phyloP scores from a whole-genome alignment of 345 rosid species.

The Cardamine resedifolia region DNA sequence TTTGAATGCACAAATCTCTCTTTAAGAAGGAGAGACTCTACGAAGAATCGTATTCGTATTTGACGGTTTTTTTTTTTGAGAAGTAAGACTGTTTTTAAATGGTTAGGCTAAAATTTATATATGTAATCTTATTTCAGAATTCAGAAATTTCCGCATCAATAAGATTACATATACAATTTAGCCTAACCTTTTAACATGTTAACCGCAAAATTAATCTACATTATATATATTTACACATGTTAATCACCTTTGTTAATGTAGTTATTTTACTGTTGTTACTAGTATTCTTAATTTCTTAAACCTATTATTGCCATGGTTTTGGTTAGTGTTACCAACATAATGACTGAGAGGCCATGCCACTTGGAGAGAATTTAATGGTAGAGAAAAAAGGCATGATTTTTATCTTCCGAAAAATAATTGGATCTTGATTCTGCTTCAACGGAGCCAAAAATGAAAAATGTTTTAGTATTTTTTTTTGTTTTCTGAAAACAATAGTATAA shows the following conservation, averaged over 20 bases:
- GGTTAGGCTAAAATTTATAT: neutral
- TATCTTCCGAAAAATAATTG: neutral
- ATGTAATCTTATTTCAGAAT: too few relatives aligned
- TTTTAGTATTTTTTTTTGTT: too few relatives aligned
- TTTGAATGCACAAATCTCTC: constrained; percentile 7
- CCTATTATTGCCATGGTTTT: neutral
- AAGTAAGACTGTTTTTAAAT: neutral
- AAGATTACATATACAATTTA: too few relatives aligned
- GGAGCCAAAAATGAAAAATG: neutral
- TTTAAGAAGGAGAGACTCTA: neutral
- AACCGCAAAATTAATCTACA: too few relatives aligned
- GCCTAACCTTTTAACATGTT: too few relatives aligned
- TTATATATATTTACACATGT: neutral
- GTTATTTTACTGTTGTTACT: too few relatives aligned
- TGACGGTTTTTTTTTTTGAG: constrained; percentile 23
- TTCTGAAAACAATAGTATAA: neutral
- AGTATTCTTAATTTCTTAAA: neutral
- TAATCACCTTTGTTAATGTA: neutral
- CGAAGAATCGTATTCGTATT: constrained; percentile 33
- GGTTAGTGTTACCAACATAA: too few relatives aligned
- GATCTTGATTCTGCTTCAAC: neutral
- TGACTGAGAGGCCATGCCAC: neutral
- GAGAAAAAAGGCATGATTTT: neutral
- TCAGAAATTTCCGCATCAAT: too few relatives aligned
- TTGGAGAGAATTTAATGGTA: neutral